Evolutionary conservation across 208 protist species (phyloP).

Genomic region (Angomonas desouzai): DNA sequence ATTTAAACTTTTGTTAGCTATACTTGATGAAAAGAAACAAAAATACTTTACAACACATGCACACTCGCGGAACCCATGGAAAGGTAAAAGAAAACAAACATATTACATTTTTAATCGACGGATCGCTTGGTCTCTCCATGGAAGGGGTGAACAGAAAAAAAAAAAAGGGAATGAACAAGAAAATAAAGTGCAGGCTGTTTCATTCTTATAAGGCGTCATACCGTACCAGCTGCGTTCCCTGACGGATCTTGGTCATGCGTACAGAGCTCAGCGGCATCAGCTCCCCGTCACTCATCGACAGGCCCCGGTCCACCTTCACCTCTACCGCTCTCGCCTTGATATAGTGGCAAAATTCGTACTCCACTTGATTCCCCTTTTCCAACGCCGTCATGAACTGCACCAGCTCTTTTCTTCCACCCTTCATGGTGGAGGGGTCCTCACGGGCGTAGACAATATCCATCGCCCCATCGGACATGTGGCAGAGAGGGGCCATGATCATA

Average conservation of each 20-base stretch:
- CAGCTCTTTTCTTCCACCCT: conserved; percentile 52
- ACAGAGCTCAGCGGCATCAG: conserved; percentile 71
- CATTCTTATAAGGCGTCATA: conserved; percentile 14
- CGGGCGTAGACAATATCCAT: conserved; percentile 76
- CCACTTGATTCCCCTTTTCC: conserved; percentile 59
- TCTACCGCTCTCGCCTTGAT: conserved; percentile 77
- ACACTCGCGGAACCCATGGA: too few relatives aligned
- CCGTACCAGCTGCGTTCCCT: conserved; percentile 54
- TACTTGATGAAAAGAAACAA: neutral
- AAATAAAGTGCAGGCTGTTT: neutral
- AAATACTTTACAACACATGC: too few relatives aligned
- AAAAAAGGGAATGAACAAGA: conserved; percentile 1
- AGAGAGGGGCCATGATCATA: conserved; percentile 68
- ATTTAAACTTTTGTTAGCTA: too few relatives aligned
- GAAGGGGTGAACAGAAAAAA: conserved; percentile 12
- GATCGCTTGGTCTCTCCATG: neutral
- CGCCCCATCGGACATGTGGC: conserved; percentile 71
- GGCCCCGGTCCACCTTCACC: conserved; percentile 62
- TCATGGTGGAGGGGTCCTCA: conserved; percentile 21
- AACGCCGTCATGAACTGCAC: conserved; percentile 61
- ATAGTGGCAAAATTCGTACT: conserved; percentile 65
- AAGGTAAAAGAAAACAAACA: too few relatives aligned
- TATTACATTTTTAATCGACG: too few relatives aligned
- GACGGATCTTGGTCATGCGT: conserved; percentile 54
- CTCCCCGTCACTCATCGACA: conserved; percentile 83